A percentile compares a stretch with the other conserved stretches of the same genome.
Evolutionary conservation across 2,329 filamentous ascomycete species (phyloP).

Genomic region (Penicillium sp.): DNA sequence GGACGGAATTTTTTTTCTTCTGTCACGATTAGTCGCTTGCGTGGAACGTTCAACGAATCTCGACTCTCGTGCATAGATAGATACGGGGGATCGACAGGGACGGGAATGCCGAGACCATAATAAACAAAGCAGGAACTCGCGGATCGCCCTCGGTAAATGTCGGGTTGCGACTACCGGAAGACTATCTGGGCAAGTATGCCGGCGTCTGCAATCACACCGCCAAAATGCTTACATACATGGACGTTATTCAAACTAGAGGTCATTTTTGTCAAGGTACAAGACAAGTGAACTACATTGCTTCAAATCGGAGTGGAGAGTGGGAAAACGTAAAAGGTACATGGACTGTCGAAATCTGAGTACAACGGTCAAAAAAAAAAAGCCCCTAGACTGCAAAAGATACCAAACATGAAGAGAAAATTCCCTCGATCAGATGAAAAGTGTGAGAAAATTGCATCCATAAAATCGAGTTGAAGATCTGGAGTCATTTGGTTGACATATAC

Average conservation of each 20-base stretch:
- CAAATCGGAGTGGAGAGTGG: not conserved
- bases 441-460: slow-evolving; percentile 4
- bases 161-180: not conserved
- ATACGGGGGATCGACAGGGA: slow-evolving; percentile 24
- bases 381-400: slow-evolving; percentile 17
- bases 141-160: not conserved
- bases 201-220: not conserved
- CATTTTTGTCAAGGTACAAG: not conserved
- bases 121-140: slow-evolving; percentile 16
- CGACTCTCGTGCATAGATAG: slow-evolving; percentile 7
- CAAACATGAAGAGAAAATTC: slow-evolving; percentile 15
- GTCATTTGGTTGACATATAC: not conserved
- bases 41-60: not conserved
- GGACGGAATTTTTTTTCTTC: not conserved
- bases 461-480: slow-evolving; percentile 1
- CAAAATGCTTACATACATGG: not conserved
- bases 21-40: not conserved
- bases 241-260: not conserved
- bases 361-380: slow-evolving; percentile 14
- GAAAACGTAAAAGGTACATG: slow-evolving; percentile 24
- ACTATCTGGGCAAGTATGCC: not conserved
- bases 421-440: slow-evolving; percentile 2
- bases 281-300: not conserved
- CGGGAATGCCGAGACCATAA: slow-evolving; percentile 9
- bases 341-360: slow-evolving; percentile 21